Percentiles rank a stretch among this genome's conserved stretches.
Evolutionary conservation across 192 early-diverging fungal species (phyloP).

Genomic region (Backusella liffmaniae): DNA sequence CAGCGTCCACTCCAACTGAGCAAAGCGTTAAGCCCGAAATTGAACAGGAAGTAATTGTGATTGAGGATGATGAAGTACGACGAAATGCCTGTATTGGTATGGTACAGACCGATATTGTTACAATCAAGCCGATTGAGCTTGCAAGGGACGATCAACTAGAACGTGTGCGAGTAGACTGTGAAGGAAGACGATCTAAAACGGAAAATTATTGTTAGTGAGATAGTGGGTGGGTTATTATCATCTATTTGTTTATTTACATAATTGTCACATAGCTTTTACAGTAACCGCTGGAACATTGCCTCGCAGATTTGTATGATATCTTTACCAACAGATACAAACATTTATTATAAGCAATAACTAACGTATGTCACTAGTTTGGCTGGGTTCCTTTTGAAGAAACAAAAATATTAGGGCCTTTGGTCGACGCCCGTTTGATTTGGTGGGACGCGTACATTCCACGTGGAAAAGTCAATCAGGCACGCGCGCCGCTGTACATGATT

Average conservation of each 20-base stretch:
- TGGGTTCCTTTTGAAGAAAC: constrained; percentile 41
- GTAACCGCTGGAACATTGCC: constrained; percentile 3
- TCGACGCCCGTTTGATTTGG: constrained; percentile 28
- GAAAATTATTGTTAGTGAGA: constrained; percentile 27
- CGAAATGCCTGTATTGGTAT: constrained; percentile 32
- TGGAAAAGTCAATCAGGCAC: constrained; percentile 20
- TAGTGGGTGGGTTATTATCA: background rate
- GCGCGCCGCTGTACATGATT: constrained; percentile 32
- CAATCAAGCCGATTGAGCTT: constrained; percentile 16
- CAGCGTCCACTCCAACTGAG: background rate
- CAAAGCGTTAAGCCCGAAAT: background rate
- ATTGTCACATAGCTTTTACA: constrained; percentile 19
- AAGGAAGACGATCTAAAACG: constrained; percentile 18
- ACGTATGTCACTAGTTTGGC: constrained; percentile 19
- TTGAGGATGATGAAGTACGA: constrained; percentile 32
- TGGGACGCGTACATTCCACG: constrained; percentile 39
- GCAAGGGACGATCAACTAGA: constrained; percentile 30
- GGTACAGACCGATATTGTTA: constrained; percentile 34
- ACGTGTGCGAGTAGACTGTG: constrained; percentile 18
- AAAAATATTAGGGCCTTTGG: constrained; percentile 29
- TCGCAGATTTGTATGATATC: constrained; percentile 18
- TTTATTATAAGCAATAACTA: constrained; percentile 1
- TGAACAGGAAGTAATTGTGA: constrained; percentile 24
- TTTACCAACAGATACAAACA: background rate
- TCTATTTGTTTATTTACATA: background rate